Evolutionary conservation across 1,284 basidiomycete genomes (phyloP), one percentile per base, ranked within the genome.

Genomic region (Pterulicium gracile): DNA sequence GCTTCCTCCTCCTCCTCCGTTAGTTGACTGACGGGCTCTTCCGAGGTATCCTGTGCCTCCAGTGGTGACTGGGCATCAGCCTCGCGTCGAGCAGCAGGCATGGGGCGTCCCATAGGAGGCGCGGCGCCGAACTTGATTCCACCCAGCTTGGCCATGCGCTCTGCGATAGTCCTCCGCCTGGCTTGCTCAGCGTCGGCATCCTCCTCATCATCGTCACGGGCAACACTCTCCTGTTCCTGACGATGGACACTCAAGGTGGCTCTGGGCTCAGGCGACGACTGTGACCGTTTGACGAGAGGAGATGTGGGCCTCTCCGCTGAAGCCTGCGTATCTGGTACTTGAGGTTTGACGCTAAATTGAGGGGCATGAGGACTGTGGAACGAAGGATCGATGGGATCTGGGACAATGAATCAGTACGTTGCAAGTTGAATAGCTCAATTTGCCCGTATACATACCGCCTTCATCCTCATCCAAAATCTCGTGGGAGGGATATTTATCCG

Each of bases 91-190:
- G 61, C 56, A 10, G 67, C 59, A 17, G 69, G 58, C 3, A 69
- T 62, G 1, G 70, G 68, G 22, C 67, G 68, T 44, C 61, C 62
- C 17, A 64, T 59, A 3, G 70, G 62, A 17, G 70, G 72, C 27
- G 74, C 74, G 15, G 69, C 77, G 2, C 84, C 84, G 51, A 88
- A 81, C 50, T 69, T 72, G 52, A 88, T 76, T 2, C 80, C 83
- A 21, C 85, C 83, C 1, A 88, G 64, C 53, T 76, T 82, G 0
- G 85, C 85, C 83, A 88, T 86, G 3, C 85, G 71, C 52, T 88
- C 84, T 1, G 84, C 82, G 41, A 88, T 81, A 1, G 80, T 81
- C 22, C 65, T 68, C n/a, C 75, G 70, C 43, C 75, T 67, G 2
- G 60, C 59, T 22, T 69, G 62, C 46, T 73, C 77, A 0, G 65